phyloP scores from a whole-genome alignment of 257 asterid species.

The Linderniella brevidens region DNA sequence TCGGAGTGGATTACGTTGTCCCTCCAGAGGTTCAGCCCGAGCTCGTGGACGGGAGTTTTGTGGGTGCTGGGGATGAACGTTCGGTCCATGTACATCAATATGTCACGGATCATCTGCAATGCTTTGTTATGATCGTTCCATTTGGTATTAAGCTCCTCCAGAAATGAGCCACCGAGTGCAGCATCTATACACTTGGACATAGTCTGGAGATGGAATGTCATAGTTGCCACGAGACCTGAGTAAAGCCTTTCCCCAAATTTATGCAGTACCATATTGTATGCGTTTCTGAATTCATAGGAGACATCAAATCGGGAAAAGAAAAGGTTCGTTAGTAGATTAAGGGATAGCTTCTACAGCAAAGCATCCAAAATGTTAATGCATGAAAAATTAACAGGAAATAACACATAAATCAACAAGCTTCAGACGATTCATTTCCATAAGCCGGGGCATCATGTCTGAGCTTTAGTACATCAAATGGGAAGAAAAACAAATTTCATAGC shows the following conservation, averaged over 20 bases:
- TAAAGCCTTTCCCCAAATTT: conserved; percentile 81
- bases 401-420: no score
- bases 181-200: conserved; percentile 48
- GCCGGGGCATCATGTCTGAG: no score
- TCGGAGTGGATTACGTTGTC: conserved; percentile 53
- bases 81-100: conserved; percentile 85
- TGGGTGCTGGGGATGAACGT: conserved; percentile 56
- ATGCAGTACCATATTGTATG: conserved; percentile 79
- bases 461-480: no score
- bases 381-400: no score
- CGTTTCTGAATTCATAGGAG: conserved; percentile 42
- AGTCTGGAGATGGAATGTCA: conserved; percentile 52
- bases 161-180: conserved; percentile 55
- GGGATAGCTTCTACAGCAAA: no score
- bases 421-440: no score
- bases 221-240: conserved; percentile 53
- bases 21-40: conserved; percentile 79
- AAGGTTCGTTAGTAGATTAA: not conserved
- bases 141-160: conserved; percentile 64
- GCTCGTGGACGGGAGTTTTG: conserved; percentile 70
- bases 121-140: conserved; percentile 83
- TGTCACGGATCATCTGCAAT: conserved; percentile 77
- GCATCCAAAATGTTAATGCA: no score
- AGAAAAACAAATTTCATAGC: no score
- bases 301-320: conserved; percentile 11